Percentiles rank a stretch among this genome's conserved stretches.
Conservation (phyloP, 1,139 yeast genomes). For the Debaryomyces nepalensis region DNA sequence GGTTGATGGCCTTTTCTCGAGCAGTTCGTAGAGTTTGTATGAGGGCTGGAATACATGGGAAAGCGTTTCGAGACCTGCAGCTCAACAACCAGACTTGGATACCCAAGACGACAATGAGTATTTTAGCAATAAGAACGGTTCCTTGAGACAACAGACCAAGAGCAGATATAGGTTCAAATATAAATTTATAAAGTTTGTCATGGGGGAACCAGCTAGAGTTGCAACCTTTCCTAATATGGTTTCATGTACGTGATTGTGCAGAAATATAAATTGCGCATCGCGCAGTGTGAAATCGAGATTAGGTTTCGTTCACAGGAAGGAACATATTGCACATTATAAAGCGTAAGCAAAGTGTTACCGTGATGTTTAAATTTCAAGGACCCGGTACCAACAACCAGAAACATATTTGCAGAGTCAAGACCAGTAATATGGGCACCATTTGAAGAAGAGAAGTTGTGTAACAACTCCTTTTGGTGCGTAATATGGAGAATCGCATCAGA, state of each 20-base stretch:
- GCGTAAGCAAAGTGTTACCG: background rate
- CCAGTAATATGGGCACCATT: background rate
- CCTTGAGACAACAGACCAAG: too few species aligned
- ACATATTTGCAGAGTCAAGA: background rate
- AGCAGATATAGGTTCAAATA: background rate
- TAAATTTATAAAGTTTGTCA: background rate
- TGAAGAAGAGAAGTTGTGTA: background rate
- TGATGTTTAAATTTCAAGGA: background rate
- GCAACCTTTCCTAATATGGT: background rate
- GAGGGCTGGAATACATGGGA: too few species aligned
- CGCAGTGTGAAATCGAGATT: background rate
- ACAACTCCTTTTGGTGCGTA: background rate
- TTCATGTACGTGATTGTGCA: background rate
- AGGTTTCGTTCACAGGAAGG: background rate
- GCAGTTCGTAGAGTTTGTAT: too few species aligned
- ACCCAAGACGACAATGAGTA: background rate
- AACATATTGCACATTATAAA: background rate
- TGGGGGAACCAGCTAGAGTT: background rate
- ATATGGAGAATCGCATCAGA: background rate
- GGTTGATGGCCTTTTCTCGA: background rate
- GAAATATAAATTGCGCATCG: background rate
- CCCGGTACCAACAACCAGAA: background rate
- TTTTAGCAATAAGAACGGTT: too few species aligned
- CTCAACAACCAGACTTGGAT: too few species aligned
- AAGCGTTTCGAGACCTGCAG: too few species aligned